Evolutionary conservation across 148 eudicot genomes (phyloP).

Genomic region (Nepenthes gracilis): DNA sequence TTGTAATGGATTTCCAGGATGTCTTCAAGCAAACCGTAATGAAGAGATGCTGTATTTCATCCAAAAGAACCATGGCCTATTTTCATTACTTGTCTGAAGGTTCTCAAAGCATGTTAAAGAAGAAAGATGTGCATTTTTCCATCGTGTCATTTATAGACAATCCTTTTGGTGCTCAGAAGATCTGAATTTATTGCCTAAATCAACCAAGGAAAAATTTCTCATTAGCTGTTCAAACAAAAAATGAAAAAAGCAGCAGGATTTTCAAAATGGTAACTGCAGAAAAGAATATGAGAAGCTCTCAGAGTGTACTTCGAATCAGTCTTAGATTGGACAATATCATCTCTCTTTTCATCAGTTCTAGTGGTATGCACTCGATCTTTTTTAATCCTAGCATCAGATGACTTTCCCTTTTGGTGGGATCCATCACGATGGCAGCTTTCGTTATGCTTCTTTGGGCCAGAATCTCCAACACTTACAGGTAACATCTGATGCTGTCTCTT

Average conservation of each 20-base stretch:
- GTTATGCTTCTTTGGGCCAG: constrained; percentile 15
- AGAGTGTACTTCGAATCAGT: constrained; percentile 19
- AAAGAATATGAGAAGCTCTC: not conserved
- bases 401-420: constrained; percentile 25
- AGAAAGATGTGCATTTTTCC: too few relatives aligned
- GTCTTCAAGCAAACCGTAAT: too few relatives aligned
- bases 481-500: constrained; percentile 34
- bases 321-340: constrained; percentile 9
- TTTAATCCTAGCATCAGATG: constrained; percentile 10
- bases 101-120: too few relatives aligned
- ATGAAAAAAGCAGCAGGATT: not conserved
- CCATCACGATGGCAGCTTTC: constrained; percentile 9
- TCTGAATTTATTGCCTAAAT: too few relatives aligned
- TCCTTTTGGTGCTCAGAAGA: too few relatives aligned
- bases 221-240: not conserved
- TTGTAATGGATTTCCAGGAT: too few relatives aligned
- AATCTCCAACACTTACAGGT: constrained; percentile 17
- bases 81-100: too few relatives aligned
- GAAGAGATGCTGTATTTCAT: too few relatives aligned
- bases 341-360: constrained; percentile 11
- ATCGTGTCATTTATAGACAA: too few relatives aligned
- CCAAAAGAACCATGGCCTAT: too few relatives aligned
- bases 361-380: constrained; percentile 14
- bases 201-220: too few relatives aligned
- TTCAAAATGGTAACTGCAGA: not conserved